These are phyloP conservation scores for Termitomyces sp. DNA, from an alignment of 768 basidiomycete species.

Conservation along the genomic window DNA sequence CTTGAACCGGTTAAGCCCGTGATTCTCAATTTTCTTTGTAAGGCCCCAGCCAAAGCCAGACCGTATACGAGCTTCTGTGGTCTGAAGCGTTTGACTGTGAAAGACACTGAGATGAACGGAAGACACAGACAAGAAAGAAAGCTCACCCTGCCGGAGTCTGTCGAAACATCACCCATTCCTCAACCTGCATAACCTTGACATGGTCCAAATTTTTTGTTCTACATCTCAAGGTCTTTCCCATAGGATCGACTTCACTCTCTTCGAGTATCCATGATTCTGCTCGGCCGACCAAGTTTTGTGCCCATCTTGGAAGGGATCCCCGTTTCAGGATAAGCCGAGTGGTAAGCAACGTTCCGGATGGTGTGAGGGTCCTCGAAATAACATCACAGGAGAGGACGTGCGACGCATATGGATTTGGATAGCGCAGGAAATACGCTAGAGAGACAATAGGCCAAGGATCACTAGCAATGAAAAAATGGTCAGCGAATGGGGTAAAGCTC, in stretches of 20 bases:
- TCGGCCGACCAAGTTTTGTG: conserved; percentile 72
- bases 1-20: conserved; percentile 81
- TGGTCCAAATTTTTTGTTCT: conserved; percentile 89
- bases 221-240: conserved; percentile 70
- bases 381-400: conserved; percentile 97
- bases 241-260: conserved; percentile 88
- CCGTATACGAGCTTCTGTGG: conserved; percentile 81
- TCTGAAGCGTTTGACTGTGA: conserved; percentile 71
- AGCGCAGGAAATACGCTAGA: conserved; percentile 90
- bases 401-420: conserved; percentile 91
- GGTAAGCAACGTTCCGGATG: conserved; percentile 72
- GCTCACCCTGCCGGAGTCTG: conserved; percentile 68
- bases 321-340: conserved; percentile 90
- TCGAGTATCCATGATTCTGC: conserved; percentile 94
- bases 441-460: conserved; percentile 93
- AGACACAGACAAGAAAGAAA: background rate
- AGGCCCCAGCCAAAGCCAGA: conserved; percentile 90
- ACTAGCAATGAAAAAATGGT: conserved; percentile 33
- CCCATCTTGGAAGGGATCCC: conserved; percentile 90
- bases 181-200: conserved; percentile 89
- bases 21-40: conserved; percentile 80
- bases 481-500: background rate
- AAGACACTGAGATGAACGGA: background rate
- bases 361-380: conserved; percentile 72
- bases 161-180: conserved; percentile 71